Evolutionary conservation across 106 monocot species (phyloP).

Genomic region (Vanilla planifolia): DNA sequence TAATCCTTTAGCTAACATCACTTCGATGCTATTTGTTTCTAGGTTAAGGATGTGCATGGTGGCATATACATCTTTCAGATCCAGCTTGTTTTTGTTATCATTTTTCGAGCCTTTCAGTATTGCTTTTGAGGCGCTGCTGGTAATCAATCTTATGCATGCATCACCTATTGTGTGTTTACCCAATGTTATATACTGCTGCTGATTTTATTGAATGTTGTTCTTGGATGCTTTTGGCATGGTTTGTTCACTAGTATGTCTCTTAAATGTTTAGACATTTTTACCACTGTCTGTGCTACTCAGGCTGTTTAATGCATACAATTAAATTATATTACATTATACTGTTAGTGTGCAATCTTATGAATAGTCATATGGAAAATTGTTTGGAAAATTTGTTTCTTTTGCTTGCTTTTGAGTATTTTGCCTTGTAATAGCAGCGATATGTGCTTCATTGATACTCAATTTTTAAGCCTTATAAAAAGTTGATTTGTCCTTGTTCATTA

Average conservation of each 20-base stretch:
- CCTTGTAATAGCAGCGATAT: too few species aligned
- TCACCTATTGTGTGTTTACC: conserved; percentile 2
- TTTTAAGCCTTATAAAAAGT: too few species aligned
- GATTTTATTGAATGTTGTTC: not conserved
- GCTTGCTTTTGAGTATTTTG: too few species aligned
- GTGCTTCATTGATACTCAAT: too few species aligned
- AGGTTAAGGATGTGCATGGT: conserved; percentile 76
- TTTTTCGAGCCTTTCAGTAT: conserved; percentile 96
- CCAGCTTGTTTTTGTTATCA: conserved; percentile 62
- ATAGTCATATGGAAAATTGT: too few species aligned
- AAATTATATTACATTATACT: too few species aligned
- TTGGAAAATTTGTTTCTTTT: too few species aligned
- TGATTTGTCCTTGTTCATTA: too few species aligned
- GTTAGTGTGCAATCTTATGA: too few species aligned
- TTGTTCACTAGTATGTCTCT: not conserved
- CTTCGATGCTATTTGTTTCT: conserved; percentile 7
- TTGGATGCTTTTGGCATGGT: not conserved
- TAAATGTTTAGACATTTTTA: not conserved
- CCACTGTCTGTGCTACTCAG: too few species aligned
- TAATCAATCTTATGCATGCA: conserved; percentile 21
- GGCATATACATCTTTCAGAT: conserved; percentile 38
- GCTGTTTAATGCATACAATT: too few species aligned
- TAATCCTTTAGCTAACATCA: not conserved
- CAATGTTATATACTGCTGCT: not conserved
- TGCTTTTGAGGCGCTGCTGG: conserved; percentile 89